These are phyloP conservation scores for Suhomyces bolitotheri DNA, from an alignment of 1,139 yeast genomes.

Conservation along the genomic window DNA sequence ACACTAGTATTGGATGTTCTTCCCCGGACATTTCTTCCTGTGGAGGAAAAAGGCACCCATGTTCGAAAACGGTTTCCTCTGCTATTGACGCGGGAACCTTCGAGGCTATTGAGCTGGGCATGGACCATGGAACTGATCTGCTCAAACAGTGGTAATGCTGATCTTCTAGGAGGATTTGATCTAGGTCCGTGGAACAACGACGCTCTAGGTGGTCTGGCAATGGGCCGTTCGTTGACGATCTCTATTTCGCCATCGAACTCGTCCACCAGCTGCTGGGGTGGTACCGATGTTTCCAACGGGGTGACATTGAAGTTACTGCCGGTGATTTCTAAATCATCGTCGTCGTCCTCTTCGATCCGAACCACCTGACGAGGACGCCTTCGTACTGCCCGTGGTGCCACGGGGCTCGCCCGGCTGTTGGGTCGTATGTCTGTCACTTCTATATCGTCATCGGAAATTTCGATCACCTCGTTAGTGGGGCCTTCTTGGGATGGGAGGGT, in stretches of 20 bases:
- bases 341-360: conserved; percentile 12
- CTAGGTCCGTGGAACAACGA: neutral
- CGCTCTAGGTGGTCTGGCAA: conserved; percentile 9
- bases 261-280: neutral
- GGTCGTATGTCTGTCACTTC: conserved; percentile 9
- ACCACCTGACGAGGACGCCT: conserved; percentile 8
- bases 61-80: conserved; percentile 1
- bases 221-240: conserved; percentile 27
- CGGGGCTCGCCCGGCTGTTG: neutral
- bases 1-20: conserved; percentile 3
- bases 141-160: conserved; percentile 6
- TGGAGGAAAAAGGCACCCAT: conserved; percentile 9
- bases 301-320: conserved; percentile 17
- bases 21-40: conserved; percentile 6
- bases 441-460: conserved; percentile 16
- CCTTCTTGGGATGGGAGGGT: no score
- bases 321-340: conserved; percentile 23
- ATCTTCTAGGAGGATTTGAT: neutral
- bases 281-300: conserved; percentile 4
- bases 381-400: neutral
- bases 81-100: neutral
- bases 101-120: conserved; percentile 1
- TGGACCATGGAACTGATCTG: conserved; percentile 8
- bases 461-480: conserved; percentile 7
- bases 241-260: conserved; percentile 28